phyloP scores from a whole-genome alignment of 768 basidiomycete genomes.

The Amanita fuliginea region DNA sequence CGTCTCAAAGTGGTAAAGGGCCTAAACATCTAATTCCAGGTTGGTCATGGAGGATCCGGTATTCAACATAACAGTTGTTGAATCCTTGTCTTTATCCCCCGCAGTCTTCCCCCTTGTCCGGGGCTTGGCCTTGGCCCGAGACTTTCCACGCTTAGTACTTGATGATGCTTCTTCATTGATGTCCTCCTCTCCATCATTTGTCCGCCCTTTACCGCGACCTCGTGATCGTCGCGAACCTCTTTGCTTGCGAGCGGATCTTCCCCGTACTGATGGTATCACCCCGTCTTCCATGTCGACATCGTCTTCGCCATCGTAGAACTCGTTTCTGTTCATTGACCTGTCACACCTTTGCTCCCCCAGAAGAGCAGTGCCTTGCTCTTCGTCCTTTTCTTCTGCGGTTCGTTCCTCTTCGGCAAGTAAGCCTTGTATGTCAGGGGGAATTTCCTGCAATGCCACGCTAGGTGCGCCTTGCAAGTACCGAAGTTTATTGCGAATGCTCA shows the following conservation, averaged over 20 bases:
- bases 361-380: conserved; percentile 45
- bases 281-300: conserved; percentile 47
- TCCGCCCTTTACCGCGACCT: conserved; percentile 16
- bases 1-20: background rate
- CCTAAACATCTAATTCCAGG: conserved; percentile 4
- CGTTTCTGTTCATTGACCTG: conserved; percentile 44
- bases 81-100: conserved; percentile 5
- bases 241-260: conserved; percentile 12
- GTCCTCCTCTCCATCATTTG: conserved; percentile 13
- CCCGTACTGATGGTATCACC: conserved; percentile 9
- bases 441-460: conserved; percentile 94
- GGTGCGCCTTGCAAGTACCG: conserved; percentile 92
- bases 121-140: background rate
- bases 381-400: conserved; percentile 57
- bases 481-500: conserved; percentile 76
- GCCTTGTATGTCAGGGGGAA: conserved; percentile 83
- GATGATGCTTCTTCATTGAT: conserved; percentile 1
- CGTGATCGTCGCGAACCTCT: conserved; percentile 17
- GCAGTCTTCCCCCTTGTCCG: background rate
- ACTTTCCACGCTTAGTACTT: background rate
- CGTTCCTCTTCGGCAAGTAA: conserved; percentile 65
- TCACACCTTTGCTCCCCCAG: conserved; percentile 49
- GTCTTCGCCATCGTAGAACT: conserved; percentile 64
- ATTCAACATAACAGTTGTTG: background rate
- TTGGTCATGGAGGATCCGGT: background rate